Evolutionary conservation across 805 yeast species (phyloP), one percentile per base, ranked within the genome.

Genomic region (Maudiozyma saulgeensis): DNA sequence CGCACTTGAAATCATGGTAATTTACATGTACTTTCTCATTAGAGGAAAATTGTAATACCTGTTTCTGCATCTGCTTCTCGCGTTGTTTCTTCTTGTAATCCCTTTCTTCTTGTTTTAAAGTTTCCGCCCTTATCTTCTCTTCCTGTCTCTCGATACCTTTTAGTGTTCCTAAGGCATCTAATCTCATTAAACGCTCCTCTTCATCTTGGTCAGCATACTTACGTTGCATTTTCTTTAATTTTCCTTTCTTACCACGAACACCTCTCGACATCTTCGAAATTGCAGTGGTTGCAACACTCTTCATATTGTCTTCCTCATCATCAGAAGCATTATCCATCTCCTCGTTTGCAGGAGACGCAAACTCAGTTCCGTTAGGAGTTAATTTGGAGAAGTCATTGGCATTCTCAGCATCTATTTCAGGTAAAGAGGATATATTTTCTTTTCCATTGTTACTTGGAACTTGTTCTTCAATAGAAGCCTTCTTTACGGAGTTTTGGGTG

Each of bases 161-260:
- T 60, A 87, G 70, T 0, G 96, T 86, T 4, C 98, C 98, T 41
- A 91, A 68, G 1, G 84, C 86, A 51, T 84, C 80, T 85, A 91
- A 80, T 55, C 95, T 75, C 49, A 83, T 58, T 43, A 68, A 59
- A 49, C 89, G 77, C 58, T 91, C 98, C 49, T 86, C 93, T 47
- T 87, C 96, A 63, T 91, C 98, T 67, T 91, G 98, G 51, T 84
- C 89, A 3, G 82, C 87, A 60, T 91, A 91, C 61, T 90, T 91
- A 52, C 78, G 74, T 40, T 83, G 83, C 49, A 88, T 85, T 61
- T 87, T 89, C 72, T 85, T 87, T 66, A 85, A 60, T 61, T 89
- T 89, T 39, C 85, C 84, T 60, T 84, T 87, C 67, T 85, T 88
- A 44, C 98, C 97, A 58, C 97, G 79, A 6, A 82, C 81, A 38